Base-by-base conservation (phyloP, 495 filamentous ascomycete species). In the Xylaria acuta region DNA sequence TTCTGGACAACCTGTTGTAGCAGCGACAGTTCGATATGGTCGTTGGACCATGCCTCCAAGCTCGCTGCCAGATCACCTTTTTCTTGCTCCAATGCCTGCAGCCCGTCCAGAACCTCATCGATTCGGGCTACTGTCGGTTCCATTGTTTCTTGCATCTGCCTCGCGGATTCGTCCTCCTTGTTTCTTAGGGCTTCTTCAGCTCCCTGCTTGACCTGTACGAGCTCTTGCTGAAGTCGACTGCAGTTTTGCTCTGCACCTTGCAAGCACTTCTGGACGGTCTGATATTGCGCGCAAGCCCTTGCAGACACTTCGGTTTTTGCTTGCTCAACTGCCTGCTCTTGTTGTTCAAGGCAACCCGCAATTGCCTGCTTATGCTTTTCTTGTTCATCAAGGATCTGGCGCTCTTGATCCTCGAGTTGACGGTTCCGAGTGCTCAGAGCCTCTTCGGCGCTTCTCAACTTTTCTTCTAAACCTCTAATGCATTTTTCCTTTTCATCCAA, bases 31-130 rank as follows among this genome's bases (percentile, higher is more conserved):
- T 78, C 74, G 16, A 56, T 63, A 30, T 71, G 70, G 58, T 78
- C 72, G 20, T 65, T 67, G n/a, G 73, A 72, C 74, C 77, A 77
- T 49, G 68, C 62, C 64, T 81, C 73, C 40, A 79, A 64, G 7
- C 41, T 72, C 27, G 53, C 67, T 67, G 58, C 71, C 65, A 79
- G 63, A 58, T 32, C 49, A 22, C 67, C 66, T 45, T 72, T 62
- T 51, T 53, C 40, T 34, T 76, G 58, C 53, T 72, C 69, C 14
- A 71, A 67, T 75, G 59, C 59, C 22, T 73, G 67, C 5, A 77
- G 20, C 56, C 68, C 63, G 56, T 54, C 32, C 45, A 59, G 70
- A 20, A 76, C 9, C 43, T 64, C 18, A 22, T 70, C 59, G 11
- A 77, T 69, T 22, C 64, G 69, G 30, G 36, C 43, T 6, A 60